Base-by-base conservation (phyloP, 768 basidiomycete species). In the Mycena albidolilacea region DNA sequence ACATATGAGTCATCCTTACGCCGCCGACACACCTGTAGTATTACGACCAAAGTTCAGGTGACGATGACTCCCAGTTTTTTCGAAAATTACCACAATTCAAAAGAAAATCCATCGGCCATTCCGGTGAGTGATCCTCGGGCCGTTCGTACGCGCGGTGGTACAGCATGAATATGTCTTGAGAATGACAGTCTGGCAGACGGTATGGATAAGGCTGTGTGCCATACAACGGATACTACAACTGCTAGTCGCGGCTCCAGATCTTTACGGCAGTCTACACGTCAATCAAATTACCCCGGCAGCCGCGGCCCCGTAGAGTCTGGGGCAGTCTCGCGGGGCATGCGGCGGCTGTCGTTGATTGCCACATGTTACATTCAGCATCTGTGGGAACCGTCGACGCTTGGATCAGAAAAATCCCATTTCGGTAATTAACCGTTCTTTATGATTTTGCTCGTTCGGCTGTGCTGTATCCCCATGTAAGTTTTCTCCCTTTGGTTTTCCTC, bases 241-340 rank as follows among this genome's bases (percentile, higher is more conserved):
- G 50, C 50, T 52, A 52, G 5, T 52, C 50, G 19, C 21, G 50
- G 50, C 50, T 52, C 50, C 50, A 21, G 50, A 52, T 52, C 50
- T 52, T 52, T 52, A 52, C 50, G n/a, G 50, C n/a, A 52, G 50
- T 52, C 50, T 52, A 52, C 50, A 52, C 50, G 21, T 52, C 50
- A 21, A 52, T 52, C 50, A 23, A 23, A 23, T 23, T 23, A 23
- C 23, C 23, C 23, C 23, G 19, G 50, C n/a, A 52, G 50, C 50
- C 19, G 21, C 19, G 15, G 21, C 50, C 50, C 50, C 50, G 3
- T 52, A n/a, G 10, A 52, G 21, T 52, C n/a, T 52, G 50, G 50
- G 50, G 50, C 50, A 23, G 50, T 21, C 50, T 52, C 50, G 50
- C 21, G 21, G 21, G 21, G 21, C 50, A 21, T 52, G 50, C 50